Evolutionary conservation across 2,329 filamentous ascomycete species (phyloP), one percentile per base, ranked within the genome.

Genomic region (Fusarium nurragi): DNA sequence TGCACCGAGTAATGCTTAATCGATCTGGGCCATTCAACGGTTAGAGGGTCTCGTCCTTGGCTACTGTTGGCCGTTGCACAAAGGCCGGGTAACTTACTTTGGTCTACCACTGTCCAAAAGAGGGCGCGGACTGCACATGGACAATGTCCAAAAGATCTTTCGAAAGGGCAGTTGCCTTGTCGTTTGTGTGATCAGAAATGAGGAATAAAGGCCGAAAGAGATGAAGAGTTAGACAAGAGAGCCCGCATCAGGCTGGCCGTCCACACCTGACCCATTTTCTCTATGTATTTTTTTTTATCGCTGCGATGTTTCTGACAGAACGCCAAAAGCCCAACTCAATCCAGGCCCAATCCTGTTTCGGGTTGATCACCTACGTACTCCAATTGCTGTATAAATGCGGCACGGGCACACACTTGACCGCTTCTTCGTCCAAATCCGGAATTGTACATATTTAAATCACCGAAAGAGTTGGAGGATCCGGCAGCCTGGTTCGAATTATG

Each of bases 261-360:
- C n/a, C n/a, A n/a, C n/a, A n/a, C n/a, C n/a, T n/a, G n/a, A n/a
- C n/a, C 10, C 28, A 5, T 16, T n/a, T n/a, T 14, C 18, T 18
- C 16, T 23, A 38, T 39, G 23, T 16, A 18, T 49, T 49, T 39
- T n/a, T 38, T 50, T 57, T 32, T 26, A 23, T 55, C 38, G 49
- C 18, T 22, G 30, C 55, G 48, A 60, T 16, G 26, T 12, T 53
- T 59, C 30, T 37, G 18, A 22, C 13, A 28, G 22, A 19, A 23
- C 19, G 5, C n/a, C 21, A 44, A 34, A 23, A 40, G 23, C 18
- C 18, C 16, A 19, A 26, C 30, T 37, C 23, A 36, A 56, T 16
- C 41, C 12, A 30, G 6, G 32, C 44, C 45, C 54, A 45, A 46
- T 21, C 58, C 41, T 4, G 6, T 61, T 61, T 44, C 13, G 58